Base-by-base conservation (phyloP, 1,284 basidiomycete genomes). In the Fistulina hepatica region DNA sequence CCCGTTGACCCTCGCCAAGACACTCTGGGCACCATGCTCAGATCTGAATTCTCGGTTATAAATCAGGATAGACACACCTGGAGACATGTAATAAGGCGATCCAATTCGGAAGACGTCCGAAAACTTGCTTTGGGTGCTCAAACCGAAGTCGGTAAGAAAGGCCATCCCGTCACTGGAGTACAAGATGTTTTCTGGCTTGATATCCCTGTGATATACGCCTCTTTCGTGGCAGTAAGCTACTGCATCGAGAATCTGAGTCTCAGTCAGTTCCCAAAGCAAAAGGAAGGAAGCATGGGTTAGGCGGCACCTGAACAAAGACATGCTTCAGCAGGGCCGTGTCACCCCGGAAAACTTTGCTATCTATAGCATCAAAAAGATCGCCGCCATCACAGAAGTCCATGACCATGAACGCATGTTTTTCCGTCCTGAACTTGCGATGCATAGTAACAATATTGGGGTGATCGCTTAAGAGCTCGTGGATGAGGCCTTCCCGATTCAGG, bases 61-160 rank as follows among this genome's bases (percentile, higher is more conserved):
- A 31, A 13, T 31, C 28, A 8, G 28, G 28, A 8, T 8, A 13
- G 13, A 55, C 65, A 47, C 31, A 79, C 79, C 80, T 47, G 83
- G 83, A 48, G 77, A 75, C 76, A 84, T 84, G 51, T 91, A 91
- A 51, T 79, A 80, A 0, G 75, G 76, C 39, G 76, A 82, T 5
- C 89, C 88, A 48, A 83, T 88, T 6, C 83, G 79, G 56, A 81
- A 81, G 48, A 89, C 85, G 19, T 60, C 63, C 46, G 74, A 81
- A 34, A 69, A 55, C 22, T 62, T 62, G 48, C 77, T 73, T 23
- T 69, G 71, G 2, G 85, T 91, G 0, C 74, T 17, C 36, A 31
- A 19, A 19, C 28, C 28, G 19, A 31, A 31, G 28, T 31, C 28
- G 11, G 28, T 31, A 9, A 31, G 13, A 19, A n/a, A 13, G 3